These are phyloP conservation scores for Cryptococcus wingfieldii DNA, from an alignment of 1,284 basidiomycete species.

Conservation along the genomic window DNA sequence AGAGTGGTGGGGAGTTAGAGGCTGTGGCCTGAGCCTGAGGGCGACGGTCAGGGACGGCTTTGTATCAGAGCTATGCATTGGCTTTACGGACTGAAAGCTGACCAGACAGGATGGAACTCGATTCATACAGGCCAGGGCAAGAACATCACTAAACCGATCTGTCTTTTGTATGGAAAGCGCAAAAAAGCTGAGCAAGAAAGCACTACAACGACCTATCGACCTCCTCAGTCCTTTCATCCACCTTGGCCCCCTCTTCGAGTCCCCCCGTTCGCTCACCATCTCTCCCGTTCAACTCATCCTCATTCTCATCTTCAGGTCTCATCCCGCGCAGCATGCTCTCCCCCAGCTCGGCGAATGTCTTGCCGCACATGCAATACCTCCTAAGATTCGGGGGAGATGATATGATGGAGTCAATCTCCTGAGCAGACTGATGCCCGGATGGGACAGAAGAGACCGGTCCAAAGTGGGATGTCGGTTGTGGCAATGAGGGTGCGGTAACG, in stretches of 20 bases:
- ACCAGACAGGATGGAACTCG: neutral
- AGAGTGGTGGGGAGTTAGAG: neutral
- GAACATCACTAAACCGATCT: too few species aligned
- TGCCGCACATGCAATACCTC: conserved; percentile 31
- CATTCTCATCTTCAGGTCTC: conserved; percentile 19
- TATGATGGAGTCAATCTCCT: conserved; percentile 25
- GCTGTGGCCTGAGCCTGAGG: neutral
- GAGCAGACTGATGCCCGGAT: neutral
- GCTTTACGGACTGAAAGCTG: neutral
- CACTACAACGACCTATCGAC: neutral
- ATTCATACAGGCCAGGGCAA: too few species aligned
- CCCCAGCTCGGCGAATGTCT: conserved; percentile 34
- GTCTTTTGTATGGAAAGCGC: too few species aligned
- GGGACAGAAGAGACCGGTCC: neutral
- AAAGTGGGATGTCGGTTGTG: neutral
- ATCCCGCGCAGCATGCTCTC: conserved; percentile 29
- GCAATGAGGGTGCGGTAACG: neutral
- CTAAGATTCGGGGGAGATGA: conserved; percentile 17
- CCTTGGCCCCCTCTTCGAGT: neutral
- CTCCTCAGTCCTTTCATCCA: neutral
- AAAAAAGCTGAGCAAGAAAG: too few species aligned
- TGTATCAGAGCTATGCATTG: neutral
- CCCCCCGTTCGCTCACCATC: neutral
- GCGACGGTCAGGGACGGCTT: neutral
- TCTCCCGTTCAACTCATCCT: conserved; percentile 7